Conservation (phyloP, 495 filamentous ascomycete species). For the Penicillium nucicola region DNA sequence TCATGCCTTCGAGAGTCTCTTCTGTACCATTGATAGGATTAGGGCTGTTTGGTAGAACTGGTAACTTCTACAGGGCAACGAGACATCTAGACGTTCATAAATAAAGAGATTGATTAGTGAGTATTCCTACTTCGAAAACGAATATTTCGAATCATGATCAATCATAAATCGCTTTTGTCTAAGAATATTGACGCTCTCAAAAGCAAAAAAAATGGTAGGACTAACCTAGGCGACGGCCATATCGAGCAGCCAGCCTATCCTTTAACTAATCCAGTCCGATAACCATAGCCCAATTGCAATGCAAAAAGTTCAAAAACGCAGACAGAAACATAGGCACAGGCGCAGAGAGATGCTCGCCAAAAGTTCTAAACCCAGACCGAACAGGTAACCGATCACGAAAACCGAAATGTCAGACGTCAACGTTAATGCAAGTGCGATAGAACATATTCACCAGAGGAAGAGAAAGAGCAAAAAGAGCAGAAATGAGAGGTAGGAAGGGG, state of each 20-base stretch:
- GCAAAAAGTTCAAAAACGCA: not conserved
- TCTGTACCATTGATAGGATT: no score
- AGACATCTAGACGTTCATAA: not conserved
- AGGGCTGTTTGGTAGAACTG: no score
- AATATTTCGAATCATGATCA: slow-evolving; percentile 2
- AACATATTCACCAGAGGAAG: no score
- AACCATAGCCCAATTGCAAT: not conserved
- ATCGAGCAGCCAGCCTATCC: not conserved
- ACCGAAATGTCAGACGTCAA: slow-evolving; percentile 4
- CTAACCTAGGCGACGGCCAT: no score
- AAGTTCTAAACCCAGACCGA: slow-evolving; percentile 2
- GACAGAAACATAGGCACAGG: not conserved
- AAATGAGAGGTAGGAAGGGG: slow-evolving; percentile 12
- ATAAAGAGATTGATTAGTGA: no score
- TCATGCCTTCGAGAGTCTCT: no score
- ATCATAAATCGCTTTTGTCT: slow-evolving; percentile 11
- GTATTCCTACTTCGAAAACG: no score
- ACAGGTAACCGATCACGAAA: slow-evolving; percentile 3
- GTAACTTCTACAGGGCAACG: no score
- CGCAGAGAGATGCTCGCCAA: slow-evolving; percentile 6
- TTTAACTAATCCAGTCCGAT: not conserved
- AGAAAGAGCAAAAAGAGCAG: slow-evolving; percentile 1
- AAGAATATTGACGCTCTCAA: not conserved
- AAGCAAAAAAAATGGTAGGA: not conserved
- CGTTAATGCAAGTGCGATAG: slow-evolving; percentile 10